Conservation (phyloP, 352 stramenopile species). For the Phytopythium kandeliae region DNA sequence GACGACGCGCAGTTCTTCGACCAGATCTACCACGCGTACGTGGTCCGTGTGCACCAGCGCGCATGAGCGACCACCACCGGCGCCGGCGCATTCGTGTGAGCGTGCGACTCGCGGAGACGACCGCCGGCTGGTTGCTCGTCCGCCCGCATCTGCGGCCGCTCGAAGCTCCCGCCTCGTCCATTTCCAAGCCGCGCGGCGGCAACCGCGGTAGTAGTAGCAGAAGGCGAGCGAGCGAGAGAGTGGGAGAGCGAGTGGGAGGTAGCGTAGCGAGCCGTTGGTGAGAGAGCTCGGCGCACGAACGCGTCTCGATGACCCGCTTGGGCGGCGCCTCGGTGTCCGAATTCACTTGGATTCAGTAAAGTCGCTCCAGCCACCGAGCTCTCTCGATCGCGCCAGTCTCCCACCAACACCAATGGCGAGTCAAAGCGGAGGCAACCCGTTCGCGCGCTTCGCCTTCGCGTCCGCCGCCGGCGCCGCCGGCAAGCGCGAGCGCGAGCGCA, state of each 20-base stretch:
- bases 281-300: background rate
- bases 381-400: no score
- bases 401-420: background rate
- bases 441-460: constrained; percentile 54
- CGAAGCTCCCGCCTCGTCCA: no score
- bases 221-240: no score
- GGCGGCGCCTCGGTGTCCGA: background rate
- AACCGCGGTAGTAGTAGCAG: no score
- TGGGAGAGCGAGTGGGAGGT: no score
- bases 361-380: no score
- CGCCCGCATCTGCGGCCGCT: background rate
- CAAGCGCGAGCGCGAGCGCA: constrained; percentile 17
- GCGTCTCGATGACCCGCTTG: background rate
- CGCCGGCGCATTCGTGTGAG: no score
- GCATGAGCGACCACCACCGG: constrained; percentile 17
- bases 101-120: background rate
- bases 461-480: background rate
- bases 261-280: background rate
- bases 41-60: constrained; percentile 52
- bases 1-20: constrained; percentile 85
- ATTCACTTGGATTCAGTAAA: constrained; percentile 2
- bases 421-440: constrained; percentile 66
- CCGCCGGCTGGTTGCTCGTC: background rate
- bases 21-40: constrained; percentile 85
- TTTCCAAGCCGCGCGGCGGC: no score